These are phyloP conservation scores for Ustilago lituana DNA, from an alignment of 1,284 basidiomycete genomes.

Conservation along the genomic window DNA sequence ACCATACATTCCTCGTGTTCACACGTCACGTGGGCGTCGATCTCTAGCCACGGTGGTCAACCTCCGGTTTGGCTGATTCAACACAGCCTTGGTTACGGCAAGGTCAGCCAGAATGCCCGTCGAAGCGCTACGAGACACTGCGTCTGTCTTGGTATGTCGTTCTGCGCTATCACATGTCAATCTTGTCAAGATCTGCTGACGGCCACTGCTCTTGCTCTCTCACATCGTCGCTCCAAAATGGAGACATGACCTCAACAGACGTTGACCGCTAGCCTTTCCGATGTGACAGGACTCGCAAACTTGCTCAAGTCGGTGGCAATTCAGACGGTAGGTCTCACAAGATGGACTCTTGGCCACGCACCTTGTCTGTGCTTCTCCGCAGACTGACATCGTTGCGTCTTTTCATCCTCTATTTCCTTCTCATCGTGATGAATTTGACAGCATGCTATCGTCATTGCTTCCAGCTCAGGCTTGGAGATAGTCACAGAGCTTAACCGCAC, in stretches of 20 bases:
- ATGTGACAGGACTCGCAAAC: slow-evolving; percentile 43
- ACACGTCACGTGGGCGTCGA: no score
- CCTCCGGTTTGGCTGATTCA: no score
- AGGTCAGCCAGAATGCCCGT: slow-evolving; percentile 4
- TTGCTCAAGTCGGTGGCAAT: slow-evolving; percentile 46
- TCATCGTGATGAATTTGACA: not conserved
- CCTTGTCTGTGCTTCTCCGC: no score
- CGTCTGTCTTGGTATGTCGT: not conserved
- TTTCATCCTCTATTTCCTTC: not conserved
- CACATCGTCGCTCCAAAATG: no score
- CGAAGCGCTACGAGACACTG: not conserved
- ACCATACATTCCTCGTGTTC: no score
- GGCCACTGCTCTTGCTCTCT: no score
- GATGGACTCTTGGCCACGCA: no score
- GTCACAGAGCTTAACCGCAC: slow-evolving; percentile 86
- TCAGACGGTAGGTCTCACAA: slow-evolving; percentile 30
- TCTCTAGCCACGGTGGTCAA: no score
- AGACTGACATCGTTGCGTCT: no score
- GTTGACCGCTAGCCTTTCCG: slow-evolving; percentile 34
- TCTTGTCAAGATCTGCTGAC: no score
- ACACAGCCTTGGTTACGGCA: no score
- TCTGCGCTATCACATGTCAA: not conserved
- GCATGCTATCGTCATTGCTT: slow-evolving; percentile 77
- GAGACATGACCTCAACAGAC: slow-evolving; percentile 4
- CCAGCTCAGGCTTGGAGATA: slow-evolving; percentile 78